phyloP scores from a whole-genome alignment of 306 rosid genomes.

The Cicer cuneatum region DNA sequence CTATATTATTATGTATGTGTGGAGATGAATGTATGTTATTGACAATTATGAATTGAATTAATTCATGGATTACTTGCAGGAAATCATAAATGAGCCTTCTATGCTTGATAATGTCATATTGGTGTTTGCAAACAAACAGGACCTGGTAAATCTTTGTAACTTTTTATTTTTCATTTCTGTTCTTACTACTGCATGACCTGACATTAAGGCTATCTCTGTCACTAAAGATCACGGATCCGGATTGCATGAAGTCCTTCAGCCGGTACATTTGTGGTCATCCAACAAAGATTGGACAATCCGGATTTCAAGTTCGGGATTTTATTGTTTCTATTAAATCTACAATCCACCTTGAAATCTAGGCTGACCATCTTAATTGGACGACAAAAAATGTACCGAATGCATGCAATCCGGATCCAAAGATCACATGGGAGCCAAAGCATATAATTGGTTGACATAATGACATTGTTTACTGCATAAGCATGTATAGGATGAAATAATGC shows the following conservation, averaged over 20 bases:
- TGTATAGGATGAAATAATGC: conserved; percentile 3
- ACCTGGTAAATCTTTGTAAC: conserved; percentile 69
- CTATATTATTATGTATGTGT: not conserved
- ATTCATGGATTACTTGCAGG: conserved; percentile 59
- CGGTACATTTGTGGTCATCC: too few relatives aligned
- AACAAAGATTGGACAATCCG: too few relatives aligned
- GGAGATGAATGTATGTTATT: not conserved
- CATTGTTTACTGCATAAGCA: conserved; percentile 3
- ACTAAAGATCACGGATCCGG: not conserved
- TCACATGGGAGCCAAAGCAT: not conserved
- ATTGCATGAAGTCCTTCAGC: too few relatives aligned
- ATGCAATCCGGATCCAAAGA: not conserved
- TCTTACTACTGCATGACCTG: conserved; percentile 26
- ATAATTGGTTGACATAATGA: conserved; percentile 7
- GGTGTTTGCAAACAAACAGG: conserved; percentile 98
- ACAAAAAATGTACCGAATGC: too few relatives aligned
- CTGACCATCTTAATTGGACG: too few relatives aligned
- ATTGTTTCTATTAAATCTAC: not conserved
- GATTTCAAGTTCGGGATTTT: not conserved
- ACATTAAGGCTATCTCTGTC: conserved; percentile 7
- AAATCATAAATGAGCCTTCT: conserved; percentile 86
- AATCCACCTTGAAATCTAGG: too few relatives aligned
- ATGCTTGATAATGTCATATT: conserved; percentile 92
- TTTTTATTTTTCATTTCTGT: conserved; percentile 34
- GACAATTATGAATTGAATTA: conserved; percentile 26